phyloP scores from a whole-genome alignment of 2,329 filamentous ascomycete species.

The Ophiostoma ips region DNA sequence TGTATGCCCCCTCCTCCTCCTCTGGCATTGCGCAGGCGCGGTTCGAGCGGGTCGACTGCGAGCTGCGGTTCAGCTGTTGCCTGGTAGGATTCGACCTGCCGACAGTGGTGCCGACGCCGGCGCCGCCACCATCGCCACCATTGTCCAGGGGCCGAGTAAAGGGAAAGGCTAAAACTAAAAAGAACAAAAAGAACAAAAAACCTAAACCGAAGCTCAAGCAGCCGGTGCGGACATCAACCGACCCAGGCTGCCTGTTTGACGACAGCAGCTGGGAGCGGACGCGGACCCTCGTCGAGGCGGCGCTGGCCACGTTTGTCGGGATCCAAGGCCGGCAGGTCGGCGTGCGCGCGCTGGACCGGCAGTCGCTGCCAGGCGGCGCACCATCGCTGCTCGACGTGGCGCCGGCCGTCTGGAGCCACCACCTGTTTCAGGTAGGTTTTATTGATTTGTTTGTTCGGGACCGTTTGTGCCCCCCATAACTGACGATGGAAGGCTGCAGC shows the following conservation, averaged over 20 bases:
- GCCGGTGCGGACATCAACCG: too few species aligned
- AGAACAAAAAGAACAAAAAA: background rate
- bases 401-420: slow-evolving; percentile 13
- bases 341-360: background rate
- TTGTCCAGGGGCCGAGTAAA: background rate
- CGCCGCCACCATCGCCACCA: background rate
- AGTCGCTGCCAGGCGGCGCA: background rate
- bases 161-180: background rate
- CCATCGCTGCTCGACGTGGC: slow-evolving; percentile 11
- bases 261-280: background rate
- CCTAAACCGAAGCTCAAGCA: too few species aligned
- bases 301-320: slow-evolving; percentile 1
- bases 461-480: too few species aligned
- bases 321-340: slow-evolving; percentile 7
- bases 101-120: too few species aligned
- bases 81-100: background rate
- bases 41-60: slow-evolving; percentile 9
- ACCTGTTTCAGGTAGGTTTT: slow-evolving; percentile 13
- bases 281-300: background rate
- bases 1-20: slow-evolving; percentile 7
- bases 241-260: background rate
- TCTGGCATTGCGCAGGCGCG: slow-evolving; percentile 9
- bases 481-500: slow-evolving; percentile 5
- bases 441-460: too few species aligned
- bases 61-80: slow-evolving; percentile 2